Percentiles rank a stretch among this genome's conserved stretches.
phyloP scores from a whole-genome alignment of 2,329 filamentous ascomycete genomes.

The Talaromyces sp. region DNA sequence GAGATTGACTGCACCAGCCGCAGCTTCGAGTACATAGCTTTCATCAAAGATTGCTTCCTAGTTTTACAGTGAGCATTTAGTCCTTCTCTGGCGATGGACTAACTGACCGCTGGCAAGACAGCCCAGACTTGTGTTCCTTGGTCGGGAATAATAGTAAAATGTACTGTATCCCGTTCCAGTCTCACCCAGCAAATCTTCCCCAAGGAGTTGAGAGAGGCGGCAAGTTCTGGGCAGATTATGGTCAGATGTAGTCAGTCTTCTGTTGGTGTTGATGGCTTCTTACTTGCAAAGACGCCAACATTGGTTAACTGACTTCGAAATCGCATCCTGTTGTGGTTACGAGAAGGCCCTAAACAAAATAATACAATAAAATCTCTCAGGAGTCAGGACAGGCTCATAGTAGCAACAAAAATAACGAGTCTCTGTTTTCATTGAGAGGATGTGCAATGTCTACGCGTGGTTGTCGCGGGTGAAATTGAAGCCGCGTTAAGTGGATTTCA shows the following conservation, averaged over 20 bases:
- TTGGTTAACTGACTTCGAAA: constrained; percentile 51
- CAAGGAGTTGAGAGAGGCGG: constrained; percentile 57
- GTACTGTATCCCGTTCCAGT: constrained; percentile 77
- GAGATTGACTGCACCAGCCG: constrained; percentile 91
- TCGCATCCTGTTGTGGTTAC: constrained; percentile 37
- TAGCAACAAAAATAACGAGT: no score
- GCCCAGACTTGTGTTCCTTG: constrained; percentile 96
- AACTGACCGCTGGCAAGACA: constrained; percentile 50
- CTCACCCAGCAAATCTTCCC: constrained; percentile 88
- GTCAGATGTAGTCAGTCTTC: background rate
- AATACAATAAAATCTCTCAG: background rate
- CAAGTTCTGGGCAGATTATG: constrained; percentile 47
- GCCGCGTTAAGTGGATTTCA: constrained; percentile 7
- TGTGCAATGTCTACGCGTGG: background rate
- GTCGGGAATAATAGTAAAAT: constrained; percentile 93
- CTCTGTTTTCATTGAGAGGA: background rate
- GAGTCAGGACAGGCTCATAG: background rate
- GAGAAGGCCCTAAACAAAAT: no score
- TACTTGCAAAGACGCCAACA: constrained; percentile 50
- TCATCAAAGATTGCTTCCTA: constrained; percentile 80
- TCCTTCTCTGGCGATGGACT: background rate
- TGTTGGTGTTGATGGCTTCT: constrained; percentile 19
- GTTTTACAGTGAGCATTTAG: background rate
- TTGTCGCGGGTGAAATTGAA: background rate
- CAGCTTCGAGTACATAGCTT: constrained; percentile 75